phyloP scores from a whole-genome alignment of 352 stramenopile genomes.

The Phytophthora chlamydospora region DNA sequence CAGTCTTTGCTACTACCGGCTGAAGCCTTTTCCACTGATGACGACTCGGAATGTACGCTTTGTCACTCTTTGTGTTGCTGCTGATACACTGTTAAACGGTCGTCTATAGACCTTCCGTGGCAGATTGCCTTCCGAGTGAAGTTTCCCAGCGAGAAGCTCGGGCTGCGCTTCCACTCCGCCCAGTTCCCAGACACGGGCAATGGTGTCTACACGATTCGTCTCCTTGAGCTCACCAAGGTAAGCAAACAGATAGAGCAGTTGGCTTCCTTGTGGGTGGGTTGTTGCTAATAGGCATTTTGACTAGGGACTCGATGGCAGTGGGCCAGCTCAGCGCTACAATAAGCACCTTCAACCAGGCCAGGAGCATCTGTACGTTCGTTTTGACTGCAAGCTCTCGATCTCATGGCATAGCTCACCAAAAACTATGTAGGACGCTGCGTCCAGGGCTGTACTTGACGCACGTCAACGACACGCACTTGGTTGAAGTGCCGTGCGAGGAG shows the following conservation, averaged over 20 bases:
- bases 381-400: background rate
- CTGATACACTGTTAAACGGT: background rate
- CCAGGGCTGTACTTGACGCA: conserved; percentile 82
- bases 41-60: conserved; percentile 56
- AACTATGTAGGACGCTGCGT: conserved; percentile 49
- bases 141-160: conserved; percentile 82
- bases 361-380: conserved; percentile 56
- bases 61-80: background rate
- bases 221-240: conserved; percentile 78
- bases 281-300: conserved; percentile 1
- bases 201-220: conserved; percentile 80
- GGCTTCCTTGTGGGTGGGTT: too few relatives aligned
- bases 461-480: conserved; percentile 74
- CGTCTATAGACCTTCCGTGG: conserved; percentile 64
- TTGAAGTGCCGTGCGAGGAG: conserved; percentile 65
- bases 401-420: background rate
- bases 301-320: conserved; percentile 49
- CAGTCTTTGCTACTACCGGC: conserved; percentile 33
- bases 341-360: conserved; percentile 56
- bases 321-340: conserved; percentile 79
- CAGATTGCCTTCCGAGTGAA: conserved; percentile 87
- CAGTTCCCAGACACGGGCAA: conserved; percentile 86
- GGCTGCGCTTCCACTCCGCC: conserved; percentile 76
- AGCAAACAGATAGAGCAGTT: background rate
- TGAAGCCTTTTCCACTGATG: conserved; percentile 48